Conservation (phyloP, 805 yeast genomes). For the Starmerella khaoyaiensis region DNA sequence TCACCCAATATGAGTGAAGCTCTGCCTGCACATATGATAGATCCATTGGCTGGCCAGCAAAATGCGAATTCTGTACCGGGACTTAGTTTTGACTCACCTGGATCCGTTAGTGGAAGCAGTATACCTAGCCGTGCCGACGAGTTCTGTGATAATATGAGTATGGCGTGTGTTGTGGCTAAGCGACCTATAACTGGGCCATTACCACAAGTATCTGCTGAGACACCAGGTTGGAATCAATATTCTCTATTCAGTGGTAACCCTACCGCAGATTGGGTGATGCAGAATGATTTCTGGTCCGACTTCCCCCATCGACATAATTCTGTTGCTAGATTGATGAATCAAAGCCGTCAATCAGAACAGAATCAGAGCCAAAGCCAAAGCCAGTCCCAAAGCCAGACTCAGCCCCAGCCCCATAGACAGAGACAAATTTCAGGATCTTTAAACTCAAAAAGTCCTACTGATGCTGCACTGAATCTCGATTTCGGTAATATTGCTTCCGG, state of each 20-base stretch:
- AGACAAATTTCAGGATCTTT: constrained; percentile 20
- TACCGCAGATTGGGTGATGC: constrained; percentile 9
- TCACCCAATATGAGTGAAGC: no score
- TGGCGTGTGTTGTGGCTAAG: constrained; percentile 71
- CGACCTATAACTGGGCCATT: constrained; percentile 29
- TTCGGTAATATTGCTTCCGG: constrained; percentile 15
- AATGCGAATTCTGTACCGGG: no score
- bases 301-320: no score
- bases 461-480: constrained; percentile 12
- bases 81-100: constrained; percentile 11
- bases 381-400: background rate
- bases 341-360: background rate
- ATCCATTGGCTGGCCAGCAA: no score
- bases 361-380: background rate
- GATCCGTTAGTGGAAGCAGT: constrained; percentile 2
- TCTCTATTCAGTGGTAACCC: constrained; percentile 3
- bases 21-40: no score
- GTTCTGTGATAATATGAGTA: constrained; percentile 62
- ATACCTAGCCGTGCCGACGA: constrained; percentile 32
- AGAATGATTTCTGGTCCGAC: constrained; percentile 6
- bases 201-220: constrained; percentile 18
- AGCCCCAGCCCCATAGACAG: background rate
- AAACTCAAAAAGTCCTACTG: constrained; percentile 27
- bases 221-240: constrained; percentile 16
- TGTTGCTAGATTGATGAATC: background rate